These are phyloP conservation scores for Smallanthus sonchifolius DNA, from an alignment of 129 eudicot species.

Conservation along the genomic window DNA sequence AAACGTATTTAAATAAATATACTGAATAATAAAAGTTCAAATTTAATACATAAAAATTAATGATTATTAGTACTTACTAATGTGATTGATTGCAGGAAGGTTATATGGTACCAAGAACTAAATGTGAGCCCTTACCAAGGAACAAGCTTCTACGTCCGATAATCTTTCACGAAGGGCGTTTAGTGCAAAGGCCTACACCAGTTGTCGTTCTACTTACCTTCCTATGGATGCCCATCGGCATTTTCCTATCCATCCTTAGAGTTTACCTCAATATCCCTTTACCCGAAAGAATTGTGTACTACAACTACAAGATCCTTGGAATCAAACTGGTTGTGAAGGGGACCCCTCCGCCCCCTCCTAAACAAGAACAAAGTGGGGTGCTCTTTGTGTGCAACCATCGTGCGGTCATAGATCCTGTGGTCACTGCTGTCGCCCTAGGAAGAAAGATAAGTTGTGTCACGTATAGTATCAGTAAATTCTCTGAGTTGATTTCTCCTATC, in stretches of 20 bases:
- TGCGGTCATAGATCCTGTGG: conserved; percentile 68
- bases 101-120: conserved; percentile 62
- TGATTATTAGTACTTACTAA: too few species aligned
- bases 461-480: conserved; percentile 70
- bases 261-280: conserved; percentile 62
- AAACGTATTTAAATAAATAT: not conserved
- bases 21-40: not conserved
- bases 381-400: conserved; percentile 91
- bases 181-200: conserved; percentile 81
- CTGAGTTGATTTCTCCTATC: conserved; percentile 70
- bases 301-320: conserved; percentile 62
- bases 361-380: conserved; percentile 56
- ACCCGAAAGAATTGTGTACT: conserved; percentile 58
- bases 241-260: conserved; percentile 52
- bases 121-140: conserved; percentile 49
- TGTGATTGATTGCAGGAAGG: conserved; percentile 56
- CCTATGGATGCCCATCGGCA: conserved; percentile 83
- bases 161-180: conserved; percentile 85
- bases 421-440: conserved; percentile 69
- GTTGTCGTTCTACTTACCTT: conserved; percentile 58
- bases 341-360: conserved; percentile 76
- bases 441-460: conserved; percentile 78
- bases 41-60: not conserved
- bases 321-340: conserved; percentile 78
- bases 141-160: conserved; percentile 67